phyloP scores from a whole-genome alignment of 495 filamentous ascomycete genomes.

The Terfezia claveryi region DNA sequence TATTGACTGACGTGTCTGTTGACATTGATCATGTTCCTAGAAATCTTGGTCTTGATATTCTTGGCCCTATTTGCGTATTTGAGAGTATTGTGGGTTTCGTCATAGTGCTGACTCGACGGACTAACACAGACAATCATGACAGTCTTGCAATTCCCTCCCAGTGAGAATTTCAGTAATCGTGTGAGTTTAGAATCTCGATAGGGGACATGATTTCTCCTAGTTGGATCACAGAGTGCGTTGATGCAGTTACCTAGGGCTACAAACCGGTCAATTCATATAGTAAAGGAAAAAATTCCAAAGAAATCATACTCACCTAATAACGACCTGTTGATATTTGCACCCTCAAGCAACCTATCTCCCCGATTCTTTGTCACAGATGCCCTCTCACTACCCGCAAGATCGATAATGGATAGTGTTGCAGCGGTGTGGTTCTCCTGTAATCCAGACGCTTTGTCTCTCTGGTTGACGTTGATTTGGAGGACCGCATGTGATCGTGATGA shows the following conservation, averaged over 20 bases:
- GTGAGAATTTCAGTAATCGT: conserved; percentile 82
- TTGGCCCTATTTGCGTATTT: conserved; percentile 96
- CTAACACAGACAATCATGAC: conserved; percentile 99
- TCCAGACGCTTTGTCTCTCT: conserved; percentile 81
- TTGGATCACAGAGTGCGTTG: conserved; percentile 88
- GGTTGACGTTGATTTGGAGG: conserved; percentile 85
- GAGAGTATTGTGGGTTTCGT: conserved; percentile 95
- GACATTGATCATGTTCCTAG: conserved; percentile 95
- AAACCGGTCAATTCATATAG: conserved; percentile 1
- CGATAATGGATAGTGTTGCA: conserved; percentile 95
- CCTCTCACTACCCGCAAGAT: conserved; percentile 86
- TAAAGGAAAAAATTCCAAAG: background rate
- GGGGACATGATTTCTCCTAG: conserved; percentile 82
- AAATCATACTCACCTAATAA: conserved; percentile 30
- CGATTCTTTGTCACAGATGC: conserved; percentile 94
- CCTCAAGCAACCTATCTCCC: conserved; percentile 75
- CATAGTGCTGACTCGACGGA: conserved; percentile 88
- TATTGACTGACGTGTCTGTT: conserved; percentile 78
- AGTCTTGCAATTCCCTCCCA: conserved; percentile 94
- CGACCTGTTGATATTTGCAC: conserved; percentile 98
- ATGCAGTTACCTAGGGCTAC: conserved; percentile 83
- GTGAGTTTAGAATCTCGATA: conserved; percentile 98
- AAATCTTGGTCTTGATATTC: conserved; percentile 99
- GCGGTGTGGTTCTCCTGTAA: conserved; percentile 91
- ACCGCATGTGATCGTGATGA: conserved; percentile 98